Percentiles rank a stretch among this genome's conserved stretches.
Conservation (phyloP, 805 yeast genomes). For the Starmerella powellii region DNA sequence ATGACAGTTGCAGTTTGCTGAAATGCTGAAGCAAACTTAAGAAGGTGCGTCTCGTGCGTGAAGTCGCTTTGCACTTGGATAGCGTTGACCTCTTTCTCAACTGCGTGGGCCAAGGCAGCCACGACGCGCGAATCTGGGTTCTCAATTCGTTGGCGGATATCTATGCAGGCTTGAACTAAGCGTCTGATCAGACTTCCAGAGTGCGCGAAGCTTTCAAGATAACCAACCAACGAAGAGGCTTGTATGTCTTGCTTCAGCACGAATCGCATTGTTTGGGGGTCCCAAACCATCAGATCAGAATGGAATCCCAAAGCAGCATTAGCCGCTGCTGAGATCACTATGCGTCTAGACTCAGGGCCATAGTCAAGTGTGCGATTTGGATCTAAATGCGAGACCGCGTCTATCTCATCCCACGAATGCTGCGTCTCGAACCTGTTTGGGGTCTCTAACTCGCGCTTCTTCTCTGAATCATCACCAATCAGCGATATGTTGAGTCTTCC, state of each 20-base stretch:
- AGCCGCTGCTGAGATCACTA: neutral
- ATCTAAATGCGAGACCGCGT: neutral
- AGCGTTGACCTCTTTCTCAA: conserved; percentile 4
- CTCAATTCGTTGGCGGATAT: conserved; percentile 1
- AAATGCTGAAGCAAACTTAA: neutral
- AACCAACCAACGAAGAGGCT: neutral
- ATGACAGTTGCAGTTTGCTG: neutral
- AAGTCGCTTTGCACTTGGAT: neutral
- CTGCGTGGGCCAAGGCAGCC: conserved; percentile 10
- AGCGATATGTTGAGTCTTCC: too few species aligned
- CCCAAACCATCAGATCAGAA: conserved; percentile 5
- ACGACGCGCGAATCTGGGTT: neutral
- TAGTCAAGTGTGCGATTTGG: neutral
- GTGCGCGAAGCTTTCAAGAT: conserved; percentile 2
- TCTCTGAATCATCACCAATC: too few species aligned
- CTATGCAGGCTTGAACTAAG: conserved; percentile 4
- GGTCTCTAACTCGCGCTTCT: too few species aligned
- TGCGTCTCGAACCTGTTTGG: too few species aligned
- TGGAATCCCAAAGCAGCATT: conserved; percentile 10
- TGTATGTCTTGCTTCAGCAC: neutral
- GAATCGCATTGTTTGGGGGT: neutral
- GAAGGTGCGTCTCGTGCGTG: neutral
- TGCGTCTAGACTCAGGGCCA: neutral
- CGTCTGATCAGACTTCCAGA: conserved; percentile 14
- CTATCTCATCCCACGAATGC: neutral